A percentile compares a stretch with the other conserved stretches of the same genome.
Evolutionary conservation across 73 alveolate genomes (phyloP).

Genomic region (Symbiodinium natans): DNA sequence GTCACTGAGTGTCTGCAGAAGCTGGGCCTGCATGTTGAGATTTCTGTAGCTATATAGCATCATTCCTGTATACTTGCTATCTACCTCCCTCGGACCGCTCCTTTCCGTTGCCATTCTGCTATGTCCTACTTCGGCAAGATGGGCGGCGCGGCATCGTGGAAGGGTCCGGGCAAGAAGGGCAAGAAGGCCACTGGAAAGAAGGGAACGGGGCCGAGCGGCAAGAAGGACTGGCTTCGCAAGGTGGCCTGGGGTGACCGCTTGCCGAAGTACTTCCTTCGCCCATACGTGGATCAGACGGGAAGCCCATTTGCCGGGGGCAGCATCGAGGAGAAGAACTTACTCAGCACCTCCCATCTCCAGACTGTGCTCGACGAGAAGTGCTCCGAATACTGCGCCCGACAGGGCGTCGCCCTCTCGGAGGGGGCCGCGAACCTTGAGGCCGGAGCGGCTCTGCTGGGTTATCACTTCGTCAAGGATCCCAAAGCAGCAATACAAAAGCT

Average conservation of each 20-base stretch:
- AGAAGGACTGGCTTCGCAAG: slow-evolving; percentile 10
- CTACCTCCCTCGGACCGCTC: too few species aligned
- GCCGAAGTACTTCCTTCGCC: slow-evolving; percentile 11
- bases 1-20: too few species aligned
- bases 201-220: not conserved
- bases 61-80: too few species aligned
- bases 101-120: too few species aligned
- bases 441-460: not conserved
- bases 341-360: not conserved
- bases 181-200: not conserved
- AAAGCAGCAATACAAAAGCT: not conserved
- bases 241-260: slow-evolving; percentile 5
- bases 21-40: too few species aligned
- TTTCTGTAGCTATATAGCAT: too few species aligned
- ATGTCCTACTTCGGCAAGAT: too few species aligned
- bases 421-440: slow-evolving; percentile 19
- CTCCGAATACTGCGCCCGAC: not conserved
- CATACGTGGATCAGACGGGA: not conserved
- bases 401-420: slow-evolving; percentile 9
- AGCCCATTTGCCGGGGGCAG: not conserved
- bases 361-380: not conserved
- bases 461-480: not conserved
- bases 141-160: too few species aligned
- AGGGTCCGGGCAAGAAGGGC: not conserved
- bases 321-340: not conserved